Conservation (phyloP, 2,329 filamentous ascomycete species). For the Fusarium sp. region DNA sequence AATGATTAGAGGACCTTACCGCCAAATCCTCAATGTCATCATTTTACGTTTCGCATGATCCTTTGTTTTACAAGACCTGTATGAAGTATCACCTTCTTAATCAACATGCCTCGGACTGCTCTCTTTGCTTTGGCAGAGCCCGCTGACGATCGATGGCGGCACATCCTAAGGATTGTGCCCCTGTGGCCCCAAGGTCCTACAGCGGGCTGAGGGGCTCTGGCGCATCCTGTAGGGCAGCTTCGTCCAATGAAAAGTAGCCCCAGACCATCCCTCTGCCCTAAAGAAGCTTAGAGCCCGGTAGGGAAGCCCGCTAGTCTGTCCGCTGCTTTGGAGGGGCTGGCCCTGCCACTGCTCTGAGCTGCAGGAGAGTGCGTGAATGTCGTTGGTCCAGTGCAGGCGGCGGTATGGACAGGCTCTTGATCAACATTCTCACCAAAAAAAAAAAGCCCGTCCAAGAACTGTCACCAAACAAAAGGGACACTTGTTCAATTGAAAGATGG, state of each 20-base stretch:
- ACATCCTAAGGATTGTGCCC: slow-evolving; percentile 5
- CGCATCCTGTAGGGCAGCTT: slow-evolving; percentile 29
- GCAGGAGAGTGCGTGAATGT: neutral
- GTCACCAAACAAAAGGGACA: slow-evolving; percentile 55
- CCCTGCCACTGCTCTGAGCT: slow-evolving; percentile 13
- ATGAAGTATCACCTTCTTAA: neutral
- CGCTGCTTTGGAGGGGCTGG: slow-evolving; percentile 39
- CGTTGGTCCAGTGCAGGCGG: slow-evolving; percentile 31
- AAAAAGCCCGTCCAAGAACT: slow-evolving; percentile 9
- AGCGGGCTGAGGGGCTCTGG: slow-evolving; percentile 37
- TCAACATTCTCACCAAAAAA: slow-evolving; percentile 21
- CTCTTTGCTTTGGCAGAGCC: neutral
- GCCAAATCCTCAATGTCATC: neutral
- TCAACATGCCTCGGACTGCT: neutral
- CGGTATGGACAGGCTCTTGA: slow-evolving; percentile 30
- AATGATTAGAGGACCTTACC: neutral
- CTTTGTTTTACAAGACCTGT: slow-evolving; percentile 1
- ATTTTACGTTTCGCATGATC: slow-evolving; percentile 1
- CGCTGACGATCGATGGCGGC: slow-evolving; percentile 6
- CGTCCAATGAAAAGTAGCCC: slow-evolving; percentile 23
- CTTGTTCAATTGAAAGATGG: slow-evolving; percentile 58
- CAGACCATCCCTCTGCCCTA: neutral
- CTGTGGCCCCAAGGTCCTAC: slow-evolving; percentile 31
- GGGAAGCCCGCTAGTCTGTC: slow-evolving; percentile 16
- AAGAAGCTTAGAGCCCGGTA: slow-evolving; percentile 29